phyloP scores from a whole-genome alignment of 352 stramenopile genomes.

The Globisporangium polare region DNA sequence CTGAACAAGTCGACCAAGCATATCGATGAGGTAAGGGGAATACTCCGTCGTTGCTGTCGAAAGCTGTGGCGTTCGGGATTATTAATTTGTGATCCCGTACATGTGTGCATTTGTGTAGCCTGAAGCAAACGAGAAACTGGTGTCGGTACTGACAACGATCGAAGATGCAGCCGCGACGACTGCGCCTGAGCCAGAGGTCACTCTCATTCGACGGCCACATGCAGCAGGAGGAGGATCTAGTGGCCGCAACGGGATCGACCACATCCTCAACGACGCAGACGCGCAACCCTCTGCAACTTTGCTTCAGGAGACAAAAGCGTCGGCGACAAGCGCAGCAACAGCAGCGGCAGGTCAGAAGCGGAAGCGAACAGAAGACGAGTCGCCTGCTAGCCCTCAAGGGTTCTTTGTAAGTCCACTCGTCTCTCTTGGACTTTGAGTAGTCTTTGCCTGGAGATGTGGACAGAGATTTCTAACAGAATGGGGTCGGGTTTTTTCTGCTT shows the following conservation, averaged over 20 bases:
- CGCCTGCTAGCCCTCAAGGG: neutral
- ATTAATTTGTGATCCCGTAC: neutral
- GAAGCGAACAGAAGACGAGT: conserved; percentile 12
- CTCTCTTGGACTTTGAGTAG: neutral
- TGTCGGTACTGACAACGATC: conserved; percentile 10
- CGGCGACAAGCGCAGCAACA: neutral
- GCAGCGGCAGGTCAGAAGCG: conserved; percentile 10
- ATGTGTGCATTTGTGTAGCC: neutral
- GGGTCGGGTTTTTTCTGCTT: neutral
- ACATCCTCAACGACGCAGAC: conserved; percentile 12
- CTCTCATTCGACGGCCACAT: neutral
- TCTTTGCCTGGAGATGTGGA: neutral
- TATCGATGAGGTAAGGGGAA: conserved; percentile 15
- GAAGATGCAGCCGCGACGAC: neutral
- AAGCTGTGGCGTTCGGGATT: neutral
- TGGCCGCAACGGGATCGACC: conserved; percentile 6
- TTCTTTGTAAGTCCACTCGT: conserved; percentile 13
- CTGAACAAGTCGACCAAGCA: conserved; percentile 25
- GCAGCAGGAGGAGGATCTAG: neutral
- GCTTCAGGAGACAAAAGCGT: neutral
- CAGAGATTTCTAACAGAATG: neutral
- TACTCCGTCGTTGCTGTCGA: neutral
- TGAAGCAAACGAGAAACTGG: conserved; percentile 14
- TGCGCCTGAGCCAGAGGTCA: neutral
- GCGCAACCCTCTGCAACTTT: neutral